phyloP scores from a whole-genome alignment of 257 asterid species.

The Nyctanthes arbortristis region DNA sequence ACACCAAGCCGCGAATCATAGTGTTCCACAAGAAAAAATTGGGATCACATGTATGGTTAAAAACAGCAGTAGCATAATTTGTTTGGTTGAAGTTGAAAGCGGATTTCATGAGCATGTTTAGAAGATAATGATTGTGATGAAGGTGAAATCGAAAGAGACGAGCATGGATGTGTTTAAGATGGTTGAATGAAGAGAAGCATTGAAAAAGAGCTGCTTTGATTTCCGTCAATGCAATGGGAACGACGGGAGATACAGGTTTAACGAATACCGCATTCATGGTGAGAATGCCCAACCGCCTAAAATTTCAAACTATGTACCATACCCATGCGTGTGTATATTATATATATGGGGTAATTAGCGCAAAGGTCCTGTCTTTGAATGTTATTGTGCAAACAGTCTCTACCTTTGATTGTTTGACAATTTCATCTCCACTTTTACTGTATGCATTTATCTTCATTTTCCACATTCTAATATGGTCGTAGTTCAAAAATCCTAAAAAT shows the following conservation, averaged over 20 bases:
- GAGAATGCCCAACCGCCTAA: too few species aligned
- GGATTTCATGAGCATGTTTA: constrained; percentile 31
- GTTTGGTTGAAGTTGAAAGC: constrained; percentile 39
- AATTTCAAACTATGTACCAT: too few species aligned
- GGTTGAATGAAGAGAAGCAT: constrained; percentile 35
- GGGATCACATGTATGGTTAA: constrained; percentile 32
- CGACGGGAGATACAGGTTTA: not conserved
- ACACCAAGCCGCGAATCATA: constrained; percentile 39
- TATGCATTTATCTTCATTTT: too few species aligned
- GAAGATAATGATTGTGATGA: constrained; percentile 33
- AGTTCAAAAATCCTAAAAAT: too few species aligned
- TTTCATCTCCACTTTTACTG: too few species aligned
- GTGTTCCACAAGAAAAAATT: constrained; percentile 45
- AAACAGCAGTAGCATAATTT: constrained; percentile 33
- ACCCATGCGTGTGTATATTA: too few species aligned
- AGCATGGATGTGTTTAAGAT: constrained; percentile 42
- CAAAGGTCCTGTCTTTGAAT: too few species aligned
- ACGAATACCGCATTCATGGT: not conserved
- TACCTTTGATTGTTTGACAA: too few species aligned
- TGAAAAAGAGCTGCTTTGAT: constrained; percentile 38
- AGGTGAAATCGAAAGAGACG: constrained; percentile 36
- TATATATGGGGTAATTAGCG: too few species aligned
- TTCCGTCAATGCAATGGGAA: constrained; percentile 19
- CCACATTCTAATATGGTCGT: too few species aligned
- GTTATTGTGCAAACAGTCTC: too few species aligned